Evolutionary conservation across 2,329 filamentous ascomycete genomes (phyloP), one percentile per base, ranked within the genome.

Genomic region (Fonsecaea monophora): DNA sequence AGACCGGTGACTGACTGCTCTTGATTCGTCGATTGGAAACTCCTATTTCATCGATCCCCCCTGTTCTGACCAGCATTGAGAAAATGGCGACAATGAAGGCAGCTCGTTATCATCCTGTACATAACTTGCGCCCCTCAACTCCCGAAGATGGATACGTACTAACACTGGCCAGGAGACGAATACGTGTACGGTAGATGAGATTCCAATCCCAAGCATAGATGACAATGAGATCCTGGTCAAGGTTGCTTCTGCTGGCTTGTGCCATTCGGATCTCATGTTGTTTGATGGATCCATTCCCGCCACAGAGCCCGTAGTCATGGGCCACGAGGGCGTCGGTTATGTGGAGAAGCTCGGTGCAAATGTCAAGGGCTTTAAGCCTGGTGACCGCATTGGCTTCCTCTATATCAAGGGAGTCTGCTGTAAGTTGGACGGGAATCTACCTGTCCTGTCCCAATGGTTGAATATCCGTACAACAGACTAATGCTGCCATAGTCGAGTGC

Each of bases 251-350:
- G 62, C 62, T 4, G n/a, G 42, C 10, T 25, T 65, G 15, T 65
- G 62, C 30, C 62, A 65, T 13, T 65, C 62, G 10, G 62, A 65
- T 37, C 42, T 65, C 6, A 62, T 66, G 45, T 18, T 65, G 13
- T 61, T 65, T 42, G 56, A 60, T 30, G 63, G 63, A 12, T 65
- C 63, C 13, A 56, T 63, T 25, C 61, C 61, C 10, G 53, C 61
- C 2, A 60, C 63, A 15, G 63, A 60, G 50, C 63, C 63, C 6
- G 57, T 65, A 5, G 40, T 48, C 12, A 60, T 65, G 56, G 63
- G 63, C 18, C 63, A 65, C 32, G 63, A 65, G 38, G 63, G 56
- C 21, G 63, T 65, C 3, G 63, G 63, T 6, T 54, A 40, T 38
- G 58, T 55, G 6, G 63, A 60, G 18, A 50, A 50, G 25, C 34